Evolutionary conservation across 163 green algal genomes (phyloP), one percentile per base, ranked within the genome.

Genomic region (Smithsoniella earleae): DNA sequence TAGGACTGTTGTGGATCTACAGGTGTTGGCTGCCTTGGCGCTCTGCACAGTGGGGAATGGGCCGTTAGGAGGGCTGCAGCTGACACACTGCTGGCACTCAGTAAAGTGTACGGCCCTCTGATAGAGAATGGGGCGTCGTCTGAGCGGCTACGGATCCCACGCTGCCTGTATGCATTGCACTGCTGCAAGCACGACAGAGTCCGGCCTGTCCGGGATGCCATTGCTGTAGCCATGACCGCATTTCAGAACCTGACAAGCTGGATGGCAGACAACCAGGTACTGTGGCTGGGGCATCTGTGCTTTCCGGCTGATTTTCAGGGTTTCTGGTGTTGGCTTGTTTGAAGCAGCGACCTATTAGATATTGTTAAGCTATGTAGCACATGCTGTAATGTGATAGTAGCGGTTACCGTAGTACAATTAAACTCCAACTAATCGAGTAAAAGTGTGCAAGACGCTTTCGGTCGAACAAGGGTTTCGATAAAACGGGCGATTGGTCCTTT

Each of bases 81-180:
- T 36, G 49, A 64, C 8, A 64, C 49, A 64, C 49, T 64, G 6
- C 33, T 64, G 31, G 49, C 49, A 36, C 49, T 64, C 6, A 64
- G 33, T 27, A 6, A 27, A 13, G 25, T 64, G 8, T 27, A 36
- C 8, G 49, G 49, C 6, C 49, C 49, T 27, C 49, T 64, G 33
- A 25, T 64, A 64, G 49, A 64, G 49, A 25, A 64, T 18, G 49
- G 49, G 0, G 49, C 49, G 5, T 64, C 49, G 33, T 13, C 49
- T 10, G 49, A 64, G 25, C 49, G 49, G 25, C 31, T 36, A 27
- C 49, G 49, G 5, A 18, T 64, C 8, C 49, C 49, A 8, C 49
- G 49, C 49, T 64, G 49, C 49, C 8, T 64, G 31, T 25, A 64
- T 0, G 49, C 49, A 13, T 27, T 64, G 6, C 25, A 25, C 33